Percentiles rank a stretch among this genome's conserved stretches.
These are phyloP conservation scores for Protomyces inundatus DNA, from an alignment of 1,139 yeast genomes.

Conservation along the genomic window DNA sequence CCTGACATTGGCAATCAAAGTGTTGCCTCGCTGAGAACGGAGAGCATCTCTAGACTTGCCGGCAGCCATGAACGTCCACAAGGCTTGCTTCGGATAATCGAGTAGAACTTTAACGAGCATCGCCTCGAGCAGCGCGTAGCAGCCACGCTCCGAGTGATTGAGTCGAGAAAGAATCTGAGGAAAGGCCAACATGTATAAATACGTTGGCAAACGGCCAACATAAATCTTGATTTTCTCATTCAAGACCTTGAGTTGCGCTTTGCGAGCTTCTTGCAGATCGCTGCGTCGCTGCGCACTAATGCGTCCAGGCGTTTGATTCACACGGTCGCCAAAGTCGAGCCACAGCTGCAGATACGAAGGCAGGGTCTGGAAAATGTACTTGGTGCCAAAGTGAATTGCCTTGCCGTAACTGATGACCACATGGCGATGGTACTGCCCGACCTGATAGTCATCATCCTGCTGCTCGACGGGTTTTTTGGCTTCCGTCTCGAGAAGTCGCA, in stretches of 20 bases:
- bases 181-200: conserved; percentile 77
- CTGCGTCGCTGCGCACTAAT: conserved; percentile 31
- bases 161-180: conserved; percentile 83
- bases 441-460: conserved; percentile 38
- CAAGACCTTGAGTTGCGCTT: conserved; percentile 28
- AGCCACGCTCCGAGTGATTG: conserved; percentile 55
- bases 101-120: conserved; percentile 55
- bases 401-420: conserved; percentile 61
- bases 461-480: conserved; percentile 40
- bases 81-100: conserved; percentile 71
- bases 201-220: conserved; percentile 49
- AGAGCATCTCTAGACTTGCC: conserved; percentile 58
- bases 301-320: conserved; percentile 6
- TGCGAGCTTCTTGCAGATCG: conserved; percentile 29
- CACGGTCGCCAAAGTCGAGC: conserved; percentile 67
- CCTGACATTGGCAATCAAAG: conserved; percentile 38
- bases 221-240: conserved; percentile 43
- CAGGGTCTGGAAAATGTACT: conserved; percentile 72
- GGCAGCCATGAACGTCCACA: conserved; percentile 81
- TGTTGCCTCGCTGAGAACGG: conserved; percentile 53
- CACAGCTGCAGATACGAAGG: conserved; percentile 88
- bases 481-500: conserved; percentile 66
- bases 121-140: conserved; percentile 52
- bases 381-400: conserved; percentile 64
- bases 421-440: conserved; percentile 62